Evolutionary conservation across 352 stramenopile genomes (phyloP), one percentile per base, ranked within the genome.

Genomic region (Globisporangium lucens): DNA sequence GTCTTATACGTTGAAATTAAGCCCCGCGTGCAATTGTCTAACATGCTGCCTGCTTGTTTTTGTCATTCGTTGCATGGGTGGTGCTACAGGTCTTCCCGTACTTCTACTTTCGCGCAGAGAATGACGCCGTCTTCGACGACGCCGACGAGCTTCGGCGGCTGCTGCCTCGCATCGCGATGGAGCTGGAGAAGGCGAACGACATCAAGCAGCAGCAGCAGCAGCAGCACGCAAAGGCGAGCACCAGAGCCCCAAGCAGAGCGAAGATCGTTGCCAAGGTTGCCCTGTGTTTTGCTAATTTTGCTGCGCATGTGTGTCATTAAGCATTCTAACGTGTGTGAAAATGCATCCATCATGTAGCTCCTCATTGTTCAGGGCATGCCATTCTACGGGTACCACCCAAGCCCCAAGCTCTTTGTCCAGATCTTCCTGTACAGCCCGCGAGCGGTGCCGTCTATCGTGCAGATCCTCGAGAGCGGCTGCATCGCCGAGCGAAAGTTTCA

Each of bases 391-490:
- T 98, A 95, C 66, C 88, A 97, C 61, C 66, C 75, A 4, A 61
- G 66, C 3, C 71, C 89, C 4, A 84, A 83, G 33, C 76, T 97
- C 0, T 98, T 98, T 61, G 74, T 98, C 3, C 86, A 97, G 62
- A 86, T 98, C 38, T 93, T 96, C 56, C 64, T 97, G 52, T 97
- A 97, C 61, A 94, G 96, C 63, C 91, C 91, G 43, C 75, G 78
- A 2, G 68, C 75, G 3, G 74, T 84, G 8, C 53, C 77, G 6
- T 77, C 80, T 5, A 76, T 97, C 15, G 89, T 93, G 35, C 79
- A 94, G 30, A 64, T 96, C 2, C 78, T 98, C n/a, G 89, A 97
- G 67, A 96, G 83, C 49, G 89, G 90, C 15, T 75, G 73, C 58
- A 79, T 98, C 59, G 73, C 77, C 20, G 77, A 91, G 59, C 71